Base-by-base conservation (phyloP, 352 stramenopile species). In the Detonula confervacea region DNA sequence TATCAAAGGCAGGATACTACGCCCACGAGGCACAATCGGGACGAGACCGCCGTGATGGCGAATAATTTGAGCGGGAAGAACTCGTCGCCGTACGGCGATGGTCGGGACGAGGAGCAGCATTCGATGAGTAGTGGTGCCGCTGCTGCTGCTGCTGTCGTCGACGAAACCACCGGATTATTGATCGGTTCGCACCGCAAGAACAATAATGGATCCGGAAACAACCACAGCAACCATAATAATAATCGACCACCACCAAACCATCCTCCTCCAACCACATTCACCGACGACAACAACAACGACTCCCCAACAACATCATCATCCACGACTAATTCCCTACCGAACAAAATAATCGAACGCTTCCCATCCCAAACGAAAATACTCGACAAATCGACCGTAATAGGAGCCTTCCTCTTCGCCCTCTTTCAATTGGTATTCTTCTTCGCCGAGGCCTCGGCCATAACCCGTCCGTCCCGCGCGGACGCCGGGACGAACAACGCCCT, bases 391-490 rank as follows among this genome's bases (percentile, higher is more conserved):
- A 90, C 83, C 14, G 35, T 87, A 1, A 77, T 84, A 35, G 84
- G 73, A 25, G 68, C 76, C 7, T 77, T 88, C 29, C 76, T 90
- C 11, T 88, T 80, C 60, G 60, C 83, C 14, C 65, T 90, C 0
- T 90, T 86, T 62, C 57, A 80, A 29, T 68, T 91, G 16, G 87
- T 92, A 30, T 92, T 92, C 73, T 86, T 71, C 71, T 87, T 92
- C 51, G 77, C 87, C 9, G 73, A 83, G 27, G 87, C 72, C 25
- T 80, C 77, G 0, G 77, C 84, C 6, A 89, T 92, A 18, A 75
- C 73, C 2, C 61, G 73, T 27, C 73, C 73, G 1, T 84, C 76
- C 16, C 60, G 75, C 0, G 29, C 67, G 18, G 44, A 39, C 33
- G 22, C 42, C n/a, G n/a, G n/a, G n/a, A n/a, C n/a, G n/a, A 33